Percentiles rank a stretch among this genome's conserved stretches.
phyloP scores from a whole-genome alignment of 2,329 filamentous ascomycete species.

The Pestalotiopsis sp. region DNA sequence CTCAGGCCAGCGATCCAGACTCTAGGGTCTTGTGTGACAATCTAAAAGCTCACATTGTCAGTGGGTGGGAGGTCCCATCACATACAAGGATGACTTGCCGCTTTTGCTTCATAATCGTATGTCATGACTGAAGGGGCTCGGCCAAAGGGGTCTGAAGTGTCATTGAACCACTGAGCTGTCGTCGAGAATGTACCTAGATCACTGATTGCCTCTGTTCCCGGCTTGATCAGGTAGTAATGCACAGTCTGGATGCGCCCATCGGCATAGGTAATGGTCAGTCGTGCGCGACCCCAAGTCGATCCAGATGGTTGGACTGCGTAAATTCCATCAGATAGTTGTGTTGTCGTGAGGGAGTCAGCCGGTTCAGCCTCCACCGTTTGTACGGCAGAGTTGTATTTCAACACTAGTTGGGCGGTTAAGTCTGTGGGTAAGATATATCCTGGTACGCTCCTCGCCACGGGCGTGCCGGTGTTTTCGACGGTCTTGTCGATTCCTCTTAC shows the following conservation, averaged over 20 bases:
- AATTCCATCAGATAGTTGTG: constrained; percentile 26
- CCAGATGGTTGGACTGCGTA: constrained; percentile 47
- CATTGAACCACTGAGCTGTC: constrained; percentile 53
- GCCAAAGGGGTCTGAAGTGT: constrained; percentile 55
- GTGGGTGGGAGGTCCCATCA: neutral
- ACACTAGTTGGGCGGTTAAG: constrained; percentile 45
- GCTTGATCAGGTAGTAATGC: constrained; percentile 59
- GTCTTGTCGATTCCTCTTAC: constrained; percentile 51
- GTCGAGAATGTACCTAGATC: constrained; percentile 58
- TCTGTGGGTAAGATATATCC: constrained; percentile 57
- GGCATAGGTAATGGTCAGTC: constrained; percentile 49
- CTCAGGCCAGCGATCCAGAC: constrained; percentile 64
- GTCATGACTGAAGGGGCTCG: constrained; percentile 58
- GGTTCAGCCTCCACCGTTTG: constrained; percentile 42
- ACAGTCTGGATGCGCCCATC: constrained; percentile 54
- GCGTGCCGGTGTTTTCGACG: constrained; percentile 44
- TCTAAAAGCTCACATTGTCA: constrained; percentile 24
- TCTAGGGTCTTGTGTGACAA: constrained; percentile 49
- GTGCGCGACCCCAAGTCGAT: constrained; percentile 51
- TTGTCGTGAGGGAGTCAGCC: constrained; percentile 38
- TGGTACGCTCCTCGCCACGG: constrained; percentile 55
- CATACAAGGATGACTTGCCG: neutral
- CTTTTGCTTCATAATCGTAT: constrained; percentile 53
- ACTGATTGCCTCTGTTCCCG: constrained; percentile 43
- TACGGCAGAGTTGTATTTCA: constrained; percentile 44